Percentiles rank a stretch among this genome's conserved stretches.
Conservation (phyloP, 2,329 filamentous ascomycete species). For the Massarina eburnea region DNA sequence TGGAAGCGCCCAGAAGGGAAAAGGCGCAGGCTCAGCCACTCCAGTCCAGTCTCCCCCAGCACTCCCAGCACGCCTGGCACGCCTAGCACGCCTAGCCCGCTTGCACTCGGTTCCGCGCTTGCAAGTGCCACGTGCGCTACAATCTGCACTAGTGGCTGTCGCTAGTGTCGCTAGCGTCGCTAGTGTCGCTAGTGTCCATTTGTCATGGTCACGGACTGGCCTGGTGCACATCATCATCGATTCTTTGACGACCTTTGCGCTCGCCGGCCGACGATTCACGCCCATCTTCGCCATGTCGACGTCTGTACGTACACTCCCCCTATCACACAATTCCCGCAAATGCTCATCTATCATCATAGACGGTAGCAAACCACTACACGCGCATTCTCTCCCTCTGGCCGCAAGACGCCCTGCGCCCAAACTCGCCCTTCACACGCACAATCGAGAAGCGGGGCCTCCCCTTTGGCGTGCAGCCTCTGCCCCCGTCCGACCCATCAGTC, state of each 20-base stretch:
- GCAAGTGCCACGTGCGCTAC: too few species aligned
- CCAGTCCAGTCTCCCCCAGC: background rate
- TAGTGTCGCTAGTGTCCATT: too few species aligned
- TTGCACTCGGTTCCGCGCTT: too few species aligned
- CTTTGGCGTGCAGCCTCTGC: conserved; percentile 27
- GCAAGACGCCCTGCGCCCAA: conserved; percentile 52
- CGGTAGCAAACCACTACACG: conserved; percentile 51
- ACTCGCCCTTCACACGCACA: conserved; percentile 48
- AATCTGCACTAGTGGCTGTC: too few species aligned
- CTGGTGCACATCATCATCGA: too few species aligned
- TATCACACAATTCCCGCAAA: background rate
- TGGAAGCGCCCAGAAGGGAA: conserved; percentile 3
- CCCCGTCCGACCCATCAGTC: conserved; percentile 11
- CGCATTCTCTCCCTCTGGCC: conserved; percentile 55
- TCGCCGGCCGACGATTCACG: conserved; percentile 5
- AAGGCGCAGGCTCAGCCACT: conserved; percentile 2
- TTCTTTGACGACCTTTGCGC: conserved; percentile 5
- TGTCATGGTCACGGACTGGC: too few species aligned
- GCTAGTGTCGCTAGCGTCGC: too few species aligned
- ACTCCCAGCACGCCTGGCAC: background rate
- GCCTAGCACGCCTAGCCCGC: too few species aligned
- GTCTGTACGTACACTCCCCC: conserved; percentile 9
- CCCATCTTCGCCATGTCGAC: conserved; percentile 10
- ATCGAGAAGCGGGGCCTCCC: conserved; percentile 45
- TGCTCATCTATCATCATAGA: conserved; percentile 14